Conservation (phyloP, 2,329 filamentous ascomycete species). For the Diaporthe aspalathi region DNA sequence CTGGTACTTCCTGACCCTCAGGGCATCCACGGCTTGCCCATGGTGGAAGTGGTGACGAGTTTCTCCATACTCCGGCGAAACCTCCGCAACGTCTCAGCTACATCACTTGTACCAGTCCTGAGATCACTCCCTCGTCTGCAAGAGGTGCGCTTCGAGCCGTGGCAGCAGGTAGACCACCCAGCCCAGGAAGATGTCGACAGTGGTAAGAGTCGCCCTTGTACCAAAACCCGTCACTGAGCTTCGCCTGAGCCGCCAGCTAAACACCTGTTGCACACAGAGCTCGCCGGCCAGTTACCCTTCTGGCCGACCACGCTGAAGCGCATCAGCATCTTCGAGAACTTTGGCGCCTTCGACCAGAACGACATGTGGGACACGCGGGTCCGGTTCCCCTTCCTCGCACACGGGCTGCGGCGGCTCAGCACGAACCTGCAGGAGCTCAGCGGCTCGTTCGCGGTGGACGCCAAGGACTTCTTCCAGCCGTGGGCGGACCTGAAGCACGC, state of each 20-base stretch:
- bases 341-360: constrained; percentile 34
- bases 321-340: constrained; percentile 39
- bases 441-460: constrained; percentile 34
- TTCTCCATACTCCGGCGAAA: constrained; percentile 38
- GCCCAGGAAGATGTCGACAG: constrained; percentile 39
- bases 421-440: constrained; percentile 35
- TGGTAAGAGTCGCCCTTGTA: constrained; percentile 14
- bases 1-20: constrained; percentile 32
- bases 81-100: constrained; percentile 38
- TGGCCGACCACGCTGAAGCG: constrained; percentile 36
- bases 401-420: constrained; percentile 32
- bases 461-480: constrained; percentile 43
- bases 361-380: constrained; percentile 13
- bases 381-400: constrained; percentile 33
- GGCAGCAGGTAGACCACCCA: constrained; percentile 36
- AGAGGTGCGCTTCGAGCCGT: constrained; percentile 39
- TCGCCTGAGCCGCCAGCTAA: background rate
- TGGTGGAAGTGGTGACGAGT: constrained; percentile 35
- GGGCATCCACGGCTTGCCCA: constrained; percentile 37
- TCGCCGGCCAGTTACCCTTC: constrained; percentile 36
- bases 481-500: constrained; percentile 13
- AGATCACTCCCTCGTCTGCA: constrained; percentile 35
- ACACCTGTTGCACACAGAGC: constrained; percentile 16
- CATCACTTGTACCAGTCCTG: constrained; percentile 35
- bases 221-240: too few relatives aligned